These are phyloP conservation scores for Phaeosphaeria sp. DNA, from an alignment of 2,329 filamentous ascomycete genomes.

Conservation along the genomic window DNA sequence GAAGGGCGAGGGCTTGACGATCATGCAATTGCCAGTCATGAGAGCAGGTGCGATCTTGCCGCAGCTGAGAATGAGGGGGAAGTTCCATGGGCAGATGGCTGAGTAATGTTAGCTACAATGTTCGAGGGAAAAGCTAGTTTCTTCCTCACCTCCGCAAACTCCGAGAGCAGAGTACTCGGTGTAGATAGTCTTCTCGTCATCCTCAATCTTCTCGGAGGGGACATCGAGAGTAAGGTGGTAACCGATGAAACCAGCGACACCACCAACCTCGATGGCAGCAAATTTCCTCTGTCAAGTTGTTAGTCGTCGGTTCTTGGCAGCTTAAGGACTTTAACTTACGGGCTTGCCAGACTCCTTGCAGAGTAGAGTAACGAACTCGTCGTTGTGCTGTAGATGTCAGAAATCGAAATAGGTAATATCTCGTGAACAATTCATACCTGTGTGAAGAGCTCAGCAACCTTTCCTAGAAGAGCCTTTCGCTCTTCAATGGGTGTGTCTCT, in stretches of 20 bases:
- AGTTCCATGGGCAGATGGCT: slow-evolving; percentile 55
- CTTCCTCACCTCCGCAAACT: slow-evolving; percentile 47
- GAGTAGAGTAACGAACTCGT: slow-evolving; percentile 40
- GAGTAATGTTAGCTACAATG: neutral
- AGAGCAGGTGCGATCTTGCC: slow-evolving; percentile 65
- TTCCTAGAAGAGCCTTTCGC: slow-evolving; percentile 40
- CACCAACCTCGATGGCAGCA: slow-evolving; percentile 50
- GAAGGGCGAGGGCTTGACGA: slow-evolving; percentile 65
- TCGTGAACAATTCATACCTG: neutral
- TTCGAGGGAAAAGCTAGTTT: neutral
- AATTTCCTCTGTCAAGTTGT: slow-evolving; percentile 44
- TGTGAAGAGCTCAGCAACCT: slow-evolving; percentile 33
- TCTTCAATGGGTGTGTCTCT: slow-evolving; percentile 41
- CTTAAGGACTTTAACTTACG: slow-evolving; percentile 22
- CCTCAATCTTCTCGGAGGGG: slow-evolving; percentile 50
- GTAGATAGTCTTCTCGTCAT: slow-evolving; percentile 56
- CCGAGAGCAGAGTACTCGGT: slow-evolving; percentile 57
- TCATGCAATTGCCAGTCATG: slow-evolving; percentile 63
- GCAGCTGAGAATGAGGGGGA: slow-evolving; percentile 60
- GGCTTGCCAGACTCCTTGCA: slow-evolving; percentile 48
- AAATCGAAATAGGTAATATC: neutral
- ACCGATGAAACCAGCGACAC: slow-evolving; percentile 44
- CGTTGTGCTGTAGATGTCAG: slow-evolving; percentile 22
- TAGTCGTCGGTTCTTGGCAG: neutral
- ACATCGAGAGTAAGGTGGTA: slow-evolving; percentile 46